Evolutionary conservation across 2,329 filamentous ascomycete species (phyloP), one percentile per base, ranked within the genome.

Genomic region (Cyphellophora attinorum): DNA sequence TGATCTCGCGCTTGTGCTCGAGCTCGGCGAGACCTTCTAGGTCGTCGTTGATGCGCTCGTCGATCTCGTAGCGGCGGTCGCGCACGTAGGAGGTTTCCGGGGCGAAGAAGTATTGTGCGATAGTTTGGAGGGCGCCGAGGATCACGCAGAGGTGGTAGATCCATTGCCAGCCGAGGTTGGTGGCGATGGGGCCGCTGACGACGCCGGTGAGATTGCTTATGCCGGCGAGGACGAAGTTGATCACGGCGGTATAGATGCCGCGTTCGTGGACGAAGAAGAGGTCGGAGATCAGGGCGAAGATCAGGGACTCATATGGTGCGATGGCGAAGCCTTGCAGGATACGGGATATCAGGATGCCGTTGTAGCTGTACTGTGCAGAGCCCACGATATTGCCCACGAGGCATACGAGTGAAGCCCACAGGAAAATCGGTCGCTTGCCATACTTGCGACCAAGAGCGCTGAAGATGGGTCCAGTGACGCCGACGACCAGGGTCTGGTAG

Each of bases 211-310:
- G 21, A 25, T n/a, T 25, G n/a, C 21, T n/a, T 25, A n/a, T 8
- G 8, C 21, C 8, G n/a, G 21, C 21, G n/a, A 25, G 21, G n/a
- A n/a, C 21, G 8, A 8, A 19, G 27, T 64, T 60, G 40, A 64
- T 63, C 18, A 59, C 55, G 13, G 62, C 61, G 6, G 50, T 46
- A 3, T 42, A 49, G 35, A 52, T 51, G 31, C 52, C 62, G 19
- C 62, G 53, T 42, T 65, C 55, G 42, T 66, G 62, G 11, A 65
- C 58, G 35, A 64, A 66, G 45, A 58, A 65, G 11, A 65, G 38
- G 38, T 66, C 62, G 2, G 54, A 58, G 21, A 65, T 58, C 1
- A 65, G 70, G 6, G 41, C 38, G 5, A 35, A 38, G 5, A 34
- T 41, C 16, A 44, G 34, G 3, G 45, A 41, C 39, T 48, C 44